A percentile compares a stretch with the other conserved stretches of the same genome.
Conservation (phyloP, 2,329 filamentous ascomycete genomes). For the Ramichloridium luteum region DNA sequence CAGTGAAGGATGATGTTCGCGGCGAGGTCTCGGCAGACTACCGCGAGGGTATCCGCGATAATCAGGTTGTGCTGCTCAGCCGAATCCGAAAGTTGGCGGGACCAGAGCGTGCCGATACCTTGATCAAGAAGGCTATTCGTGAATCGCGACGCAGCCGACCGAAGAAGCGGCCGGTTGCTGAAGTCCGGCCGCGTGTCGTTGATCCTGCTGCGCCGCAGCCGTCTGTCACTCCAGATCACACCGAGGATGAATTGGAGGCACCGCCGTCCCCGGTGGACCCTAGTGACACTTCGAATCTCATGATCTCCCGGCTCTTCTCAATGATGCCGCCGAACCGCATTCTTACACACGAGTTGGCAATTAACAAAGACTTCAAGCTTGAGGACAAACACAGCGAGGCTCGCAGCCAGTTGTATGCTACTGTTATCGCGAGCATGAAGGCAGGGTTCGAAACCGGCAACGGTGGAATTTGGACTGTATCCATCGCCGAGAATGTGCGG, state of each 20-base stretch:
- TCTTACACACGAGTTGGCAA: conserved; percentile 65
- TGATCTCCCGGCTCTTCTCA: conserved; percentile 42
- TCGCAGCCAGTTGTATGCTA: conserved; percentile 48
- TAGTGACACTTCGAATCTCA: conserved; percentile 26
- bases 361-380: conserved; percentile 67
- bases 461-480: conserved; percentile 55
- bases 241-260: conserved; percentile 11
- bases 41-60: conserved; percentile 66
- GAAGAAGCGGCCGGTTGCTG: conserved; percentile 54
- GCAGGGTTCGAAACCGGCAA: conserved; percentile 50
- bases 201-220: conserved; percentile 12
- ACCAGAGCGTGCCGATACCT: conserved; percentile 53
- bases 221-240: conserved; percentile 9
- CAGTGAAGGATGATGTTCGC: conserved; percentile 65
- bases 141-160: conserved; percentile 55
- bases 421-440: conserved; percentile 50
- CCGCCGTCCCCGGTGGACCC: conserved; percentile 15
- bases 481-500: conserved; percentile 58
- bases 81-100: conserved; percentile 69
- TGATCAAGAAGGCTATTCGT: conserved; percentile 63
- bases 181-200: conserved; percentile 56
- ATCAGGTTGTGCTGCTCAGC: conserved; percentile 66
- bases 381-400: conserved; percentile 44
- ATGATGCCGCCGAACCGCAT: conserved; percentile 60
- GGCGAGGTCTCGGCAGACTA: conserved; percentile 65